phyloP scores from a whole-genome alignment of 2,329 filamentous ascomycete species.

The Amylocarpus encephaloides region DNA sequence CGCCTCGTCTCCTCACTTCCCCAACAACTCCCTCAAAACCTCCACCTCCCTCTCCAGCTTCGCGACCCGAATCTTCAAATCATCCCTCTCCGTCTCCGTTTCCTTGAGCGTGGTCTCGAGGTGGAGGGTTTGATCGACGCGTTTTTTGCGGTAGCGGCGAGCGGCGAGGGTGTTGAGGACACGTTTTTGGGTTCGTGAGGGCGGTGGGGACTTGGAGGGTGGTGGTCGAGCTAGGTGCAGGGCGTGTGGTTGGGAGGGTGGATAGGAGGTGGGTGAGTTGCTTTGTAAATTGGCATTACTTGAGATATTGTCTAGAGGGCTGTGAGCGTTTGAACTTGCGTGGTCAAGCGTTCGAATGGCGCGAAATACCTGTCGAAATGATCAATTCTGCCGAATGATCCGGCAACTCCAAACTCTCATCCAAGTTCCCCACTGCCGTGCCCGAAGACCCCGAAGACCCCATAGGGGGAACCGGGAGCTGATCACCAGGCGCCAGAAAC shows the following conservation, averaged over 20 bases:
- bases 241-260: not conserved
- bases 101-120: slow-evolving; percentile 54
- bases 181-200: slow-evolving; percentile 42
- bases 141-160: slow-evolving; percentile 64
- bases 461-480: too few species aligned
- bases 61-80: slow-evolving; percentile 54
- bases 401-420: too few species aligned
- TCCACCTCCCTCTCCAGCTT: slow-evolving; percentile 59
- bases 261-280: not conserved
- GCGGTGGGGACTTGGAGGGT: not conserved
- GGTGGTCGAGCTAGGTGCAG: not conserved
- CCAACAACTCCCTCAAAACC: slow-evolving; percentile 47
- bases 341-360: too few species aligned
- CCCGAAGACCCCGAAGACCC: too few species aligned
- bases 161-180: slow-evolving; percentile 66
- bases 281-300: too few species aligned
- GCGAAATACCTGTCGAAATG: too few species aligned
- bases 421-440: too few species aligned
- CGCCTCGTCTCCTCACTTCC: slow-evolving; percentile 1
- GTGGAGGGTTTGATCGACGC: slow-evolving; percentile 57
- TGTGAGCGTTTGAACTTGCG: too few species aligned
- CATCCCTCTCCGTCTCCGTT: slow-evolving; percentile 56
- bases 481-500: too few species aligned
- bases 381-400: too few species aligned
- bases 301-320: too few species aligned